Evolutionary conservation across 139 green algal genomes (phyloP).

Genomic region (Coelastrella sp.): DNA sequence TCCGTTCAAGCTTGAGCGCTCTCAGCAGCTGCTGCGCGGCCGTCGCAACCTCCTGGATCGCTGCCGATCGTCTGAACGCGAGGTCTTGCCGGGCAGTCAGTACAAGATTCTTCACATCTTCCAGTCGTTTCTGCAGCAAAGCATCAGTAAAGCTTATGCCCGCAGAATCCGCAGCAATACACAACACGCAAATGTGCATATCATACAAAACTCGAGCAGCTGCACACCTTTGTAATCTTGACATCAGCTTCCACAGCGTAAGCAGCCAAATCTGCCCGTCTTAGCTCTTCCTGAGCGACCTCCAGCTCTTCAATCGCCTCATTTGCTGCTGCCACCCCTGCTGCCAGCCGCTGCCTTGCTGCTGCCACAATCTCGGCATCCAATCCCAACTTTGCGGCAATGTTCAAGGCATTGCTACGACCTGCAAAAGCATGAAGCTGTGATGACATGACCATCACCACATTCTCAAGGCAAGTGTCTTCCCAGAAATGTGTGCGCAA

Average conservation of each 20-base stretch:
- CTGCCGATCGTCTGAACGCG: background rate
- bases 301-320: conserved; percentile 60
- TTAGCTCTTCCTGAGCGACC: conserved; percentile 42
- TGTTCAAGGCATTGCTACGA: conserved; percentile 80
- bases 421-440: background rate
- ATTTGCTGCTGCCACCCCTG: conserved; percentile 51
- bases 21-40: background rate
- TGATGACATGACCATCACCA: too few species aligned
- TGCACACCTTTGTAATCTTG: conserved; percentile 21
- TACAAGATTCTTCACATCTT: background rate
- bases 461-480: too few species aligned
- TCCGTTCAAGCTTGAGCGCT: conserved; percentile 13
- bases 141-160: too few species aligned
- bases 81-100: background rate
- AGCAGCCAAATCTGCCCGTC: conserved; percentile 34
- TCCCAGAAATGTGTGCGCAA: too few species aligned
- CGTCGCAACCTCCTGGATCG: background rate
- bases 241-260: conserved; percentile 37
- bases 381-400: conserved; percentile 72
- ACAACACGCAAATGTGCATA: background rate
- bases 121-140: background rate
- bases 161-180: too few species aligned
- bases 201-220: too few species aligned
- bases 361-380: conserved; percentile 70
- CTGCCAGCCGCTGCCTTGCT: conserved; percentile 71